Evolutionary conservation across 306 rosid genomes (phyloP).

Genomic region (Lupinus albus): DNA sequence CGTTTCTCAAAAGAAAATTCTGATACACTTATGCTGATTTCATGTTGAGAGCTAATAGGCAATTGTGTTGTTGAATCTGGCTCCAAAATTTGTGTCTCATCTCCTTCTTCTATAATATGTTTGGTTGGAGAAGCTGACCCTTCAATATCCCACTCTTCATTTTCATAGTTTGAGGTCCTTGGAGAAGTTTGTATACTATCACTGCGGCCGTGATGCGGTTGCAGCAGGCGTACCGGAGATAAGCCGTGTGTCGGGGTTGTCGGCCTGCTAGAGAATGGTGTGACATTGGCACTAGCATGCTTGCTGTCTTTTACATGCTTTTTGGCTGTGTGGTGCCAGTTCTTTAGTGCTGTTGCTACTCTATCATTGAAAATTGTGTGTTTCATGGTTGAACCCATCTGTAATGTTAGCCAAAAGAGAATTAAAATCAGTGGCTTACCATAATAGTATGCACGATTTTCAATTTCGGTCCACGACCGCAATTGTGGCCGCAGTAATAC

Average conservation of each 20-base stretch:
- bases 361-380: constrained; percentile 62
- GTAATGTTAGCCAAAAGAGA: constrained; percentile 13
- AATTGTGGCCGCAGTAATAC: too few relatives aligned
- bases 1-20: constrained; percentile 55
- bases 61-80: constrained; percentile 36
- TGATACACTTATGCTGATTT: constrained; percentile 33
- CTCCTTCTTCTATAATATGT: neutral
- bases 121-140: constrained; percentile 43
- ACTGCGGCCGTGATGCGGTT: constrained; percentile 37
- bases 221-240: constrained; percentile 76
- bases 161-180: constrained; percentile 46
- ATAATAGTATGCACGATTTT: neutral
- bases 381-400: constrained; percentile 84
- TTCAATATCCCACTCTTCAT: constrained; percentile 48
- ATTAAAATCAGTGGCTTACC: constrained; percentile 1
- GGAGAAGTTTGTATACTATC: constrained; percentile 53
- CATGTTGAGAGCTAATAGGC: constrained; percentile 41
- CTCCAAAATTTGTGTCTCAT: constrained; percentile 38
- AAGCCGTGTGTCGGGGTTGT: constrained; percentile 56
- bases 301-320: constrained; percentile 45
- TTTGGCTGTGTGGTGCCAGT: constrained; percentile 63
- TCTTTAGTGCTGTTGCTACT: constrained; percentile 63
- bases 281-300: constrained; percentile 41
- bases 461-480: too few relatives aligned
- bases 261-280: constrained; percentile 65